Conservation (phyloP, 2,329 filamentous ascomycete species). For the Orbilia javanica region DNA sequence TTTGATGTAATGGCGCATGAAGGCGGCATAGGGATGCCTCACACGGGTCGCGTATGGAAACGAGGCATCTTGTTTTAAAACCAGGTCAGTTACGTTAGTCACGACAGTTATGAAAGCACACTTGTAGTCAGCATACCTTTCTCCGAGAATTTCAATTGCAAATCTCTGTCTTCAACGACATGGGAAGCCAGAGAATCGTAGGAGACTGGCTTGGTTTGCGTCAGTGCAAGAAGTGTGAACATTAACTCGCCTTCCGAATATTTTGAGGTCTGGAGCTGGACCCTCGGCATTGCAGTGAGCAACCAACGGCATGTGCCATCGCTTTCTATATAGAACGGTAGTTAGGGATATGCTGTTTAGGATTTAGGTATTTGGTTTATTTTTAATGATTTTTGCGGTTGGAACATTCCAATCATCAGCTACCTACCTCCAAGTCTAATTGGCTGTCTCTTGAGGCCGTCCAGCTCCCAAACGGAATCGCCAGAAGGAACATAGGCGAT, state of each 20-base stretch:
- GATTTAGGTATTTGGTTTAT: too few relatives aligned
- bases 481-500: conserved; percentile 85
- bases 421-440: conserved; percentile 71
- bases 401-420: conserved; percentile 4
- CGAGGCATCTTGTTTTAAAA: not conserved
- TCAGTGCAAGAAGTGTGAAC: conserved; percentile 47
- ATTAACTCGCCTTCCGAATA: conserved; percentile 48
- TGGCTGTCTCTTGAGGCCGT: conserved; percentile 82
- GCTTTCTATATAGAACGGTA: conserved; percentile 49
- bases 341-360: not conserved
- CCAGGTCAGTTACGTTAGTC: not conserved
- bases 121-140: not conserved
- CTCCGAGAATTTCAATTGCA: not conserved
- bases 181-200: not conserved
- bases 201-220: not conserved
- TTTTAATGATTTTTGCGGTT: not conserved
- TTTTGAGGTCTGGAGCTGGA: conserved; percentile 51
- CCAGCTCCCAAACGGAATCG: conserved; percentile 86
- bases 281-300: conserved; percentile 41
- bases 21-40: conserved; percentile 43
- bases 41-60: conserved; percentile 44
- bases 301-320: conserved; percentile 28
- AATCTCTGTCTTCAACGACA: not conserved
- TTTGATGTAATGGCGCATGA: conserved; percentile 46
- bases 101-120: not conserved